These are phyloP conservation scores for Rhododendron simsii DNA, from an alignment of 148 eudicot species.

Conservation along the genomic window DNA sequence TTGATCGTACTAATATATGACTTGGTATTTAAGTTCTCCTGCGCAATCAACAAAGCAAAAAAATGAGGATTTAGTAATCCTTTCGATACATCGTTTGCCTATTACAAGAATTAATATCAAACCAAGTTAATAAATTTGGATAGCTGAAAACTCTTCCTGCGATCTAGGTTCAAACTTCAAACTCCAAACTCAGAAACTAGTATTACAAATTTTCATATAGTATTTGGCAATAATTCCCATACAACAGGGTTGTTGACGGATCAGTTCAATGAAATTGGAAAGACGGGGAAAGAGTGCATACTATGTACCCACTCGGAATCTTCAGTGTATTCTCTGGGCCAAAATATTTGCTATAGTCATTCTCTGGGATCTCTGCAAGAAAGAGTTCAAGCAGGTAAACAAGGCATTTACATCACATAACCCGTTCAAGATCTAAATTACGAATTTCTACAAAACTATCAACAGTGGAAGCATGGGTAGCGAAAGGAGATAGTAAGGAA, in stretches of 20 bases:
- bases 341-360: conserved; percentile 86
- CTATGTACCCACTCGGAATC: conserved; percentile 72
- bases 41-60: conserved; percentile 21
- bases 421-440: neutral
- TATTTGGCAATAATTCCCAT: neutral
- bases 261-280: neutral
- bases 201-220: neutral
- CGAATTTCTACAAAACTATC: neutral
- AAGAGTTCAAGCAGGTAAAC: conserved; percentile 6
- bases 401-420: neutral
- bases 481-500: neutral
- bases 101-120: neutral
- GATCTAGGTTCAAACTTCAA: neutral
- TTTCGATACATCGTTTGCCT: neutral
- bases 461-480: neutral
- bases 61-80: neutral
- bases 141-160: neutral
- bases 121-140: neutral
- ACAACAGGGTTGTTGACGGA: neutral
- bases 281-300: conserved; percentile 25
- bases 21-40: conserved; percentile 93
- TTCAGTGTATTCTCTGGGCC: conserved; percentile 83
- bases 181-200: neutral
- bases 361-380: conserved; percentile 89
- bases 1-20: conserved; percentile 76